Evolutionary conservation across 2,329 filamentous ascomycete species (phyloP), one percentile per base, ranked within the genome.

Genomic region (Chaetomiaceae sp.): DNA sequence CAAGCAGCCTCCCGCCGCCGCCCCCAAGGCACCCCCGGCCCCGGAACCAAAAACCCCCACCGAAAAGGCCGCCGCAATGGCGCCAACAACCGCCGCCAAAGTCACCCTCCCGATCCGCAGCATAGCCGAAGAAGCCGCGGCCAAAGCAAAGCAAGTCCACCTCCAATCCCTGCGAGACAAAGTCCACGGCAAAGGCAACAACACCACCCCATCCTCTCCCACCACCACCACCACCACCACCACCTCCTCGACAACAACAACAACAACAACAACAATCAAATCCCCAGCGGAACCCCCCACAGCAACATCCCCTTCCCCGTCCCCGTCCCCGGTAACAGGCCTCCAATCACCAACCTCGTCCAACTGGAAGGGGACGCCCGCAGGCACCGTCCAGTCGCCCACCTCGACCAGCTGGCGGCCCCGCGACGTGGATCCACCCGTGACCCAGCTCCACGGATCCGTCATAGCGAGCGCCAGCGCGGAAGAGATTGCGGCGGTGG

Each of bases 111-210:
- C 79, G 1, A 68, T 80, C 44, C 73, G 73, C 58, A 79, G 76
- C 62, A 74, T 83, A 46, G 82, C 81, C 37, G 78, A 88, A 62
- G 85, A 90, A 66, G 83, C 79, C 44, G 83, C 82, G 0, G 71
- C 77, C 61, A 85, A 80, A 67, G 82, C 82, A 45, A 85, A 85
- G 70, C 75, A 83, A 60, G 71, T 77, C 59, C 76, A 75, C 51
- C 72, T 82, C 56, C 74, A 80, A 57, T 72, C 67, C 61, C 66
- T 82, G 56, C 72, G 77, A 49, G 75, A 79, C 51, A 81, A 81
- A 67, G 78, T 79, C 5, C 67, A 81, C 57, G 77, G 77, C 46
- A 77, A 77, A 60, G 69, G 61, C 61, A 44, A n/a, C 41, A 44
- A 29, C 9, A 23, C 16, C 29, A 11, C 42, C 13, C n/a, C 49